phyloP scores from a whole-genome alignment of 2,329 filamentous ascomycete species.

The Cladosporium sp. region DNA sequence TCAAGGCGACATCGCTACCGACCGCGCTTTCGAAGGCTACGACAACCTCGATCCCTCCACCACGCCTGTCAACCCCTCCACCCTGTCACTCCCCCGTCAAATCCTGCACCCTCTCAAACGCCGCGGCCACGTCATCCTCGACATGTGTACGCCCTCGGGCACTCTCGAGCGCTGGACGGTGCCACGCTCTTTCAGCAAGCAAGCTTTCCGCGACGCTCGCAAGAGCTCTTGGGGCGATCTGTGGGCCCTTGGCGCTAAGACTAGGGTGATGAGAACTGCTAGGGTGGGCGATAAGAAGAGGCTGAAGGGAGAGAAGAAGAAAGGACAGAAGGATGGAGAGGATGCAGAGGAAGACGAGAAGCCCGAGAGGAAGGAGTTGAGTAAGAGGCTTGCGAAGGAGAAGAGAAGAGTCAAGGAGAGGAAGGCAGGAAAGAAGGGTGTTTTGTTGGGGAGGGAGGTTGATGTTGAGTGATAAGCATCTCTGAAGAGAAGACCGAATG shows the following conservation, averaged over 20 bases:
- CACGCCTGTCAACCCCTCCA: constrained; percentile 22
- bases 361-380: constrained; percentile 12
- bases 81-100: constrained; percentile 71
- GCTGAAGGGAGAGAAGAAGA: constrained; percentile 4
- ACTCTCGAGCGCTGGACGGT: constrained; percentile 92
- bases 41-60: constrained; percentile 40
- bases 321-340: constrained; percentile 15
- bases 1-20: constrained; percentile 56
- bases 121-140: constrained; percentile 80
- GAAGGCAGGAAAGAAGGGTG: constrained; percentile 32
- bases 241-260: constrained; percentile 94
- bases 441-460: constrained; percentile 17
- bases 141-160: constrained; percentile 83
- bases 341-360: constrained; percentile 12
- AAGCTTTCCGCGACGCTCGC: constrained; percentile 86
- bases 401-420: constrained; percentile 35
- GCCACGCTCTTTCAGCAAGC: constrained; percentile 71
- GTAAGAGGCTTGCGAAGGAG: constrained; percentile 18
- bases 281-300: constrained; percentile 17
- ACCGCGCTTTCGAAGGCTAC: constrained; percentile 69
- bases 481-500: no score
- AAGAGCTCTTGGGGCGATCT: constrained; percentile 90
- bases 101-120: constrained; percentile 82
- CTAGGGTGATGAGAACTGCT: constrained; percentile 62
- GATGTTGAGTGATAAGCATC: neutral